Evolutionary conservation across 768 basidiomycete genomes (phyloP).

Genomic region (Trametes sanguinea): DNA sequence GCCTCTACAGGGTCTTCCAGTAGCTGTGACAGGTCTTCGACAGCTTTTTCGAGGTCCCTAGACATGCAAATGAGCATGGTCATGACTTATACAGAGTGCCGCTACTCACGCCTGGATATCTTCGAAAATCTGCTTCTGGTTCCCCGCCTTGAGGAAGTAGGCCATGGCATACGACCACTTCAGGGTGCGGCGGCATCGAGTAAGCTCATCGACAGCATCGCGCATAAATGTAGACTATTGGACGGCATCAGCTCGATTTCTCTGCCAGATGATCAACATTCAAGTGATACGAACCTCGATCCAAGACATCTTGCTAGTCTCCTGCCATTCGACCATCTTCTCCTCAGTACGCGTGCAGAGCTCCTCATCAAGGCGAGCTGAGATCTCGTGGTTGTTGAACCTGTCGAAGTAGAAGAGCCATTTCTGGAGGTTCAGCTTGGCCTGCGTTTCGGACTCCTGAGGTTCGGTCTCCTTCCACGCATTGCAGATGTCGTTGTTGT

Average conservation of each 20-base stretch:
- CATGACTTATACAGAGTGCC: not conserved
- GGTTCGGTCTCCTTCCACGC: constrained; percentile 77
- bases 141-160: constrained; percentile 90
- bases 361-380: constrained; percentile 89
- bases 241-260: too few relatives aligned
- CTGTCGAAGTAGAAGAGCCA: constrained; percentile 84
- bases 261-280: not conserved
- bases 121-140: constrained; percentile 93
- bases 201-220: constrained; percentile 91
- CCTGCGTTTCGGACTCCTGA: constrained; percentile 44
- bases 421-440: constrained; percentile 31
- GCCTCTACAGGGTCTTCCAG: constrained; percentile 86
- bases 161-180: constrained; percentile 99
- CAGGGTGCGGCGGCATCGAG: constrained; percentile 87
- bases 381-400: constrained; percentile 99
- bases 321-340: constrained; percentile 99
- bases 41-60: constrained; percentile 91
- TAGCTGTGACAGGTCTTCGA: constrained; percentile 91
- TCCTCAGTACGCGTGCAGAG: constrained; percentile 94
- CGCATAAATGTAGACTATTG: constrained; percentile 76
- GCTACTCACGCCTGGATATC: constrained; percentile 83
- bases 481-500: constrained; percentile 37
- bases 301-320: constrained; percentile 89
- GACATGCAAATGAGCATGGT: not conserved
- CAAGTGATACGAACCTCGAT: constrained; percentile 72